Percentiles rank a stretch among this genome's conserved stretches.
Conservation (phyloP, 306 rosid genomes). For the Notholithocarpus densiflorus region DNA sequence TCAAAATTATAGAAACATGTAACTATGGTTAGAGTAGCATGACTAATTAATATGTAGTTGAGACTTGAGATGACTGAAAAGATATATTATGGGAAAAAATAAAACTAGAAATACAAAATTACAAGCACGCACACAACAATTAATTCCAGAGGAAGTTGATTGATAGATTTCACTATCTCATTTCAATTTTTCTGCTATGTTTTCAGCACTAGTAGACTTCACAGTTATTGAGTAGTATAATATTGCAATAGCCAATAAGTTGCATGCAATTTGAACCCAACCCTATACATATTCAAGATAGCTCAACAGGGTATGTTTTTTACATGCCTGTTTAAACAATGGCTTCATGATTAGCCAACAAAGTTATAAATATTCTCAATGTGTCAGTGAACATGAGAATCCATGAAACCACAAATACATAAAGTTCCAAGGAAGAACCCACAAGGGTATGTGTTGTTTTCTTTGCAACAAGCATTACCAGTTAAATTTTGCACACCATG, state of each 20-base stretch:
- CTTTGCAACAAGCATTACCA: too few species aligned
- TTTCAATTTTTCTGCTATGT: background rate
- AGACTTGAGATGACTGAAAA: background rate
- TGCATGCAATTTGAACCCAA: too few species aligned
- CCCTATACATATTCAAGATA: too few species aligned
- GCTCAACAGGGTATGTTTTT: too few species aligned
- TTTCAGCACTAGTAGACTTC: background rate
- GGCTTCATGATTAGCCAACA: background rate
- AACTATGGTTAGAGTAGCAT: background rate
- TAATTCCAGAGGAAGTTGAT: background rate
- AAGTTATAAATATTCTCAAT: background rate
- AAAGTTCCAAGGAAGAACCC: too few species aligned
- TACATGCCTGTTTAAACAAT: background rate
- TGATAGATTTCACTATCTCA: background rate
- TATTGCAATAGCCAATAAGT: too few species aligned
- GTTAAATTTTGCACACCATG: too few species aligned
- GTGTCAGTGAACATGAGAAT: background rate
- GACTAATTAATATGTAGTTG: background rate
- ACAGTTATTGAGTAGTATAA: background rate
- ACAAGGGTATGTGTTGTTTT: too few species aligned
- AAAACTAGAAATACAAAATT: background rate
- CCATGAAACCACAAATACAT: too few species aligned
- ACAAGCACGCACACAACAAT: background rate
- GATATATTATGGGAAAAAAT: background rate
- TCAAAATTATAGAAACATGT: background rate